Evolutionary conservation across 495 filamentous ascomycete species (phyloP).

Genomic region (Lophiotrema nucula): DNA sequence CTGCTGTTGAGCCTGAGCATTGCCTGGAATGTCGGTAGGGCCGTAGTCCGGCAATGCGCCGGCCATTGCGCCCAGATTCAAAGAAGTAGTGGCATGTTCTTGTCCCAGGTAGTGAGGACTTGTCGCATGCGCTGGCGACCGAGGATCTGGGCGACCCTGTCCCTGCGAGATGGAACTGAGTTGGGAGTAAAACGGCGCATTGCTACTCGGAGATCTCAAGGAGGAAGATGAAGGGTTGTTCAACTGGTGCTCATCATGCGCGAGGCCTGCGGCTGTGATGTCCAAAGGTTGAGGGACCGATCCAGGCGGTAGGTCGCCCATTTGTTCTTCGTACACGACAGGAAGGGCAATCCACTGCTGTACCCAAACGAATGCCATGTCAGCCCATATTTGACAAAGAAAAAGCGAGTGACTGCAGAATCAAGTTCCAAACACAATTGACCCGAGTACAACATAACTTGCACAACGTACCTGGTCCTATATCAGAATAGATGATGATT

Average conservation of each 20-base stretch:
- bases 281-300: constrained; percentile 29
- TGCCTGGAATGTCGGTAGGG: constrained; percentile 1
- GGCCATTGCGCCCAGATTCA: constrained; percentile 51
- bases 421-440: neutral
- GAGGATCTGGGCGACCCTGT: constrained; percentile 29
- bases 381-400: constrained; percentile 32
- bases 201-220: constrained; percentile 14
- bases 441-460: neutral
- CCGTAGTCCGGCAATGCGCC: constrained; percentile 48
- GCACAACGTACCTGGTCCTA: constrained; percentile 33
- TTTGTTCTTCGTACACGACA: constrained; percentile 45
- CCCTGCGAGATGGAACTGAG: constrained; percentile 30
- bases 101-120: constrained; percentile 13
- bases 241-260: constrained; percentile 33
- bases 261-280: constrained; percentile 18
- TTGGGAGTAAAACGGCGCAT: constrained; percentile 36
- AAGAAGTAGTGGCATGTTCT: constrained; percentile 42
- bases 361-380: constrained; percentile 48
- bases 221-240: constrained; percentile 4
- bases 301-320: constrained; percentile 38
- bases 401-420: constrained; percentile 11
- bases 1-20: constrained; percentile 18
- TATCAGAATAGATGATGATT: constrained; percentile 23
- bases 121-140: constrained; percentile 5
- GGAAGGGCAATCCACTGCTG: constrained; percentile 48